phyloP scores from a whole-genome alignment of 2,329 filamentous ascomycete genomes.

The Sporothrix phasma region DNA sequence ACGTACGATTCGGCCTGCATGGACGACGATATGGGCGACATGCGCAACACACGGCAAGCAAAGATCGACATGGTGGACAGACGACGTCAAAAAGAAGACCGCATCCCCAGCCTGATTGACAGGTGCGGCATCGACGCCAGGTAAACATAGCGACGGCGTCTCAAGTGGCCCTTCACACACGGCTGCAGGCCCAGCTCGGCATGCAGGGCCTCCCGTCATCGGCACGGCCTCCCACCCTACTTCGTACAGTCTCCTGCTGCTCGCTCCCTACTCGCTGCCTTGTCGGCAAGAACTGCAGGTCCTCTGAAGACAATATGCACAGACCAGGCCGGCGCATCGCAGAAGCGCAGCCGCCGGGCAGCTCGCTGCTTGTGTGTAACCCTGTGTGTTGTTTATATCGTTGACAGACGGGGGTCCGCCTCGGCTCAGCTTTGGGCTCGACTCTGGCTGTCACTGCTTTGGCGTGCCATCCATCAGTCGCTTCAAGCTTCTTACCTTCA shows the following conservation, averaged over 20 bases:
- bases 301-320: neutral
- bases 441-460: too few relatives aligned
- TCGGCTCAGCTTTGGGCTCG: too few relatives aligned
- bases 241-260: neutral
- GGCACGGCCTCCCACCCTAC: constrained; percentile 1
- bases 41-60: neutral
- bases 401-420: neutral
- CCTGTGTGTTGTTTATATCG: too few relatives aligned
- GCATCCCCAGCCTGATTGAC: neutral
- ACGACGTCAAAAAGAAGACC: neutral
- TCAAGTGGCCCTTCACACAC: neutral
- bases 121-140: neutral
- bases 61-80: neutral
- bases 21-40: neutral
- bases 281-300: constrained; percentile 6
- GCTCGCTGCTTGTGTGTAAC: neutral
- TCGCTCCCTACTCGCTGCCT: constrained; percentile 3
- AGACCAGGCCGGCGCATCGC: constrained; percentile 1
- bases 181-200: constrained; percentile 5
- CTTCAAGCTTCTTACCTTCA: neutral
- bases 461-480: neutral
- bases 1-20: neutral
- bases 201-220: constrained; percentile 15
- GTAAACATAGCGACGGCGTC: constrained; percentile 5
- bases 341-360: neutral